These are phyloP conservation scores for Aegilops speltoides DNA, from an alignment of 176 grass and related monocot species.

Conservation along the genomic window DNA sequence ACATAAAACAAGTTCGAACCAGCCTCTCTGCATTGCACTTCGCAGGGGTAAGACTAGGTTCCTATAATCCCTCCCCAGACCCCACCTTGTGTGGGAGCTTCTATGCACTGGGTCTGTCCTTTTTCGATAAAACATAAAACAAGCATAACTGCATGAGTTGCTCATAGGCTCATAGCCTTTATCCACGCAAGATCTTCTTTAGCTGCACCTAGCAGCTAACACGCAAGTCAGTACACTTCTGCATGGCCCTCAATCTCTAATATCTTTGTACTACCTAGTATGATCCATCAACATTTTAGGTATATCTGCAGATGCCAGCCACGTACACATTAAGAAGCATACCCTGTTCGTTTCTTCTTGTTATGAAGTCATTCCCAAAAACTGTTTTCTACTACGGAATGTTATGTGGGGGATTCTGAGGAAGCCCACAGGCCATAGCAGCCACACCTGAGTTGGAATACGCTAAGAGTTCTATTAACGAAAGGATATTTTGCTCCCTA, in stretches of 20 bases:
- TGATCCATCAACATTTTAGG: not conserved
- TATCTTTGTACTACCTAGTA: conserved; percentile 4
- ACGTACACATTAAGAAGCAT: not conserved
- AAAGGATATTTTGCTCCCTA: not conserved
- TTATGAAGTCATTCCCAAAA: not conserved
- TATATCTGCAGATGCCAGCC: not conserved
- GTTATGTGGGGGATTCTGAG: not conserved
- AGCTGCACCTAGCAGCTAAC: not conserved
- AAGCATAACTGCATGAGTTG: not conserved
- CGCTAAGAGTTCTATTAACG: not conserved
- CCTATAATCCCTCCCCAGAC: too few species aligned
- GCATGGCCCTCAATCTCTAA: not conserved
- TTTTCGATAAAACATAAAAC: not conserved
- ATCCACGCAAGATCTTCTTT: not conserved
- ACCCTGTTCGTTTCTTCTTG: not conserved
- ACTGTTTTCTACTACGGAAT: not conserved
- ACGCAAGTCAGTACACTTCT: not conserved
- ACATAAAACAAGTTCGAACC: not conserved
- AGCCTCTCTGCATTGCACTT: too few species aligned
- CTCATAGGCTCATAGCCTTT: not conserved
- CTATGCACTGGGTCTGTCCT: too few species aligned
- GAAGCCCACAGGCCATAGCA: not conserved
- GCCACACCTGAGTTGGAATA: not conserved
- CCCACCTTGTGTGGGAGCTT: too few species aligned
- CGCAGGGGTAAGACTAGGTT: too few species aligned